Evolutionary conservation across 116 monocot species (phyloP), one percentile per base, ranked within the genome.

Genomic region (Zostera marina): DNA sequence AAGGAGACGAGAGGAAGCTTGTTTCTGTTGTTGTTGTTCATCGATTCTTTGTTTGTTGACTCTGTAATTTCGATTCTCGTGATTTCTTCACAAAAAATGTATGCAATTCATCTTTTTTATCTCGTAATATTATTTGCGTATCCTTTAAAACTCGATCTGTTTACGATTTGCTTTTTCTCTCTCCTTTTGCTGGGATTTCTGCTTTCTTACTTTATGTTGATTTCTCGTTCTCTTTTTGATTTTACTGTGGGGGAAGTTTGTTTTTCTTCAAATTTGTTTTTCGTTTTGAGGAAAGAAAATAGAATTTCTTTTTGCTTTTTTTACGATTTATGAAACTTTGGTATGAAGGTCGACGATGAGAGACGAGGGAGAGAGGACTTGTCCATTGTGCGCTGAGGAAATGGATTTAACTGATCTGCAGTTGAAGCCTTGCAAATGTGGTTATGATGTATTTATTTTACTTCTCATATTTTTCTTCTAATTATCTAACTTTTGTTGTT

Each of bases 391-490:
- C 56, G 58, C 63, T 16, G 76, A 76, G 76, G 76, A 76, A 67
- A 71, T 76, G 76, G 76, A 76, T 66, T 54, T 76, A 5, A 76
- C 76, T 44, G 76, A 76, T 41, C 76, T 71, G 59, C 76, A 76
- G 43, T 52, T 76, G 63, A 76, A 67, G 32, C 76, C 76, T 10
- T 76, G 76, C 71, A 76, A 59, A 66, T 76, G 76, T 56, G 71
- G 76, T 58, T 76, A 76, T 23, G 71, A 76, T 66, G 76, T 76
- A 20, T 45, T 8, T 1, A 22, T 48, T 63, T 55, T 45, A n/a
- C n/a, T 44, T 40, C 1, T 9, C 16, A 5, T 41, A 7, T 42
- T 22, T 0, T 53, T 59, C 3, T 58, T 52, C 47, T 11, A 24
- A 0, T 46, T 45, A 46, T 24, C 10, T 22, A 25, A 11, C 15